Percentiles rank a stretch among this genome's conserved stretches.
These are phyloP conservation scores for Quercus wislizeni DNA, from an alignment of 306 rosid species.

Conservation along the genomic window DNA sequence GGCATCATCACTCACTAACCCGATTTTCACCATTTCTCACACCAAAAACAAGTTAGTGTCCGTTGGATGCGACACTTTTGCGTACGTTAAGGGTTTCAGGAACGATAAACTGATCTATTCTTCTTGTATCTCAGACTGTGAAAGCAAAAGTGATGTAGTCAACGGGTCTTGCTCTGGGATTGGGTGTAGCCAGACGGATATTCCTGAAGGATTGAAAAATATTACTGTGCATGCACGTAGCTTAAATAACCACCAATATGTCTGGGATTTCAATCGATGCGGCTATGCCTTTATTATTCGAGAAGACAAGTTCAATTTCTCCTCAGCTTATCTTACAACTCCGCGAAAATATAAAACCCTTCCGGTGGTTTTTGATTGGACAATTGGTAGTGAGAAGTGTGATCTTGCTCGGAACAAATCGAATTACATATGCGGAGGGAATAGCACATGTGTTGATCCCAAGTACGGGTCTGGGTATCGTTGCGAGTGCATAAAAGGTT, in stretches of 20 bases:
- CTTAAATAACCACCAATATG: not conserved
- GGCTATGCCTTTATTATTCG: slow-evolving; percentile 15
- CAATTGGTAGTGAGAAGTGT: slow-evolving; percentile 5
- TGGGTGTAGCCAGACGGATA: slow-evolving; percentile 18
- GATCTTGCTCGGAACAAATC: not conserved
- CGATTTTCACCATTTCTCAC: slow-evolving; percentile 8
- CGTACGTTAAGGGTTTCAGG: not conserved
- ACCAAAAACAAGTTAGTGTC: slow-evolving; percentile 23
- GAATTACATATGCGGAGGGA: too few species aligned
- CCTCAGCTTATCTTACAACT: not conserved
- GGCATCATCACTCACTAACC: not conserved
- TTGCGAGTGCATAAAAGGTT: slow-evolving; percentile 25
- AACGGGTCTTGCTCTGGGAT: not conserved
- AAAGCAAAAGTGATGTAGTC: not conserved
- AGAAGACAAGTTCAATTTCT: not conserved
- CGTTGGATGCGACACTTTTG: slow-evolving; percentile 29
- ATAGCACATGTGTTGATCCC: not conserved
- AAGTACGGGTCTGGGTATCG: slow-evolving; percentile 4
- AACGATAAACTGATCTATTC: not conserved
- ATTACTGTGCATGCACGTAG: not conserved
- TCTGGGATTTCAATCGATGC: slow-evolving; percentile 17
- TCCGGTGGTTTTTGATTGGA: slow-evolving; percentile 12
- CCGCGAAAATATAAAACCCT: not conserved
- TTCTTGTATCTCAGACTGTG: slow-evolving; percentile 8
- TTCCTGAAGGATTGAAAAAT: not conserved